Conservation (phyloP, 305 asterid species). For the Solanum hybrid region DNA sequence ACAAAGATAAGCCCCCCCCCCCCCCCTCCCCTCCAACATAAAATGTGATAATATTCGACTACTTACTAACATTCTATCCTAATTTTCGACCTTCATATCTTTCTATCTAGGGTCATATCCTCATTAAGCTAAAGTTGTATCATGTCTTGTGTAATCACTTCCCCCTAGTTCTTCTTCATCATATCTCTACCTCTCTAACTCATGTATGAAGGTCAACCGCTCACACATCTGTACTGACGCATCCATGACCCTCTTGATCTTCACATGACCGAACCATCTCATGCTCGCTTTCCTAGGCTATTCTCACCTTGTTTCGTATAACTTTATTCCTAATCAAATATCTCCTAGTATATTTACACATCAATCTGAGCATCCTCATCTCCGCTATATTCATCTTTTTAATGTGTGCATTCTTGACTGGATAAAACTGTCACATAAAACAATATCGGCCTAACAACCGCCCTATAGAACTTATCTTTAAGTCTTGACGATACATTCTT, state of each 20-base stretch:
- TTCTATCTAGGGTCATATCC: not conserved
- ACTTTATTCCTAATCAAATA: not conserved
- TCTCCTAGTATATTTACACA: not conserved
- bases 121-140: not conserved
- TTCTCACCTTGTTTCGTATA: not conserved
- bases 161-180: not conserved
- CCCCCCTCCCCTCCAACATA: not conserved
- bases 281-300: not conserved
- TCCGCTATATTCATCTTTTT: not conserved
- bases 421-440: not conserved
- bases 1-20: too few species aligned
- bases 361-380: not conserved
- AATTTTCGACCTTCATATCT: not conserved
- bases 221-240: not conserved
- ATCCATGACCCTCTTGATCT: not conserved
- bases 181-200: not conserved
- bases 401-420: not conserved
- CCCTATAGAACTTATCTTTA: not conserved
- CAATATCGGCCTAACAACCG: not conserved
- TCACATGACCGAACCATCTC: not conserved
- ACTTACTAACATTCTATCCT: not conserved
- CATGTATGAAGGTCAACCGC: too few species aligned
- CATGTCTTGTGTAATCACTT: not conserved
- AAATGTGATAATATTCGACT: not conserved
- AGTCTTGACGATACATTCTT: not conserved